Base-by-base conservation (phyloP, 2,329 filamentous ascomycete species). In the Allantophomopsis cytisporea region DNA sequence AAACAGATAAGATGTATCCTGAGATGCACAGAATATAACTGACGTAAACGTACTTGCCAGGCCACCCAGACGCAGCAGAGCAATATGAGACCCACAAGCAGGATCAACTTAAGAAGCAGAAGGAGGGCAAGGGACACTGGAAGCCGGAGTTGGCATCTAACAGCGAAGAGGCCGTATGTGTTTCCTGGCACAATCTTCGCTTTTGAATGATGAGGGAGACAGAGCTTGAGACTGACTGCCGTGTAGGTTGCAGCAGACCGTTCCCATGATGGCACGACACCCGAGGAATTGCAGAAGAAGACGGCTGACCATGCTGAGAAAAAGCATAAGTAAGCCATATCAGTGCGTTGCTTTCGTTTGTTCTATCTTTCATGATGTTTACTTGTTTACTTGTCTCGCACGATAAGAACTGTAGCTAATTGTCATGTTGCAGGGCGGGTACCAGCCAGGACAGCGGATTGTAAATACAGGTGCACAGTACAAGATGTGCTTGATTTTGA, bases 101-200 rank as follows among this genome's bases (percentile, higher is more conserved):
- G 40, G 73, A 79, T 52, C 65, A 66, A 17, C 60, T 80, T 34
- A 43, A 68, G 46, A 87, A 88, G 65, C 71, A 84, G 43, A 75
- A 80, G 57, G 60, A 70, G 31, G 83, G 83, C 44, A 69, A 74
- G 56, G 79, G 69, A 39, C 70, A 85, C 55, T 91, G 85, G 84
- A 81, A 83, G 62, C 68, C 80, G 16, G 77, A 81, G 56, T 66
- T 93, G 37, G 83, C 84, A 3, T 83, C 77, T 37, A 76, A 85
- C 60, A 83, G 80, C 59, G 85, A 93, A 65, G 82, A 83, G 57
- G 75, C 74, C 50, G 68, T 91, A 61, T 47, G 69, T 60, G 41
- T 32, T 20, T 14, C 35, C 35, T 7, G 8, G 12, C 14, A 34
- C 13, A 4, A 36, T 15, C 13, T 20, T 23, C 34, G 47, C 35